Evolutionary conservation across 1,139 yeast species (phyloP).

Genomic region (Pneumocystis oryctolagi): DNA sequence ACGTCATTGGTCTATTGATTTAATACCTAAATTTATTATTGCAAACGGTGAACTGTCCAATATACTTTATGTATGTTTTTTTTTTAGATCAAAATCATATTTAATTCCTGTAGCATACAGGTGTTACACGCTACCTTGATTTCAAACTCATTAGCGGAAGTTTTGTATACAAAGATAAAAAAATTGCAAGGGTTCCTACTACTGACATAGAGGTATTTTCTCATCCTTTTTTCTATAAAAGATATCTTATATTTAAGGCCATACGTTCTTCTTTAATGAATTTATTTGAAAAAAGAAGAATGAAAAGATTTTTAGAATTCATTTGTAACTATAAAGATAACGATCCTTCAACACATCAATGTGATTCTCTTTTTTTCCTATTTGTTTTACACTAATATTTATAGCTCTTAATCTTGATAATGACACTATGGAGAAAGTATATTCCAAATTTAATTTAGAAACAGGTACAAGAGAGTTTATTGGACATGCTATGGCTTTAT

Average conservation of each 20-base stretch:
- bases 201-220: slow-evolving; percentile 38
- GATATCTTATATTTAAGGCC: slow-evolving; percentile 39
- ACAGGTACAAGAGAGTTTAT: slow-evolving; percentile 89
- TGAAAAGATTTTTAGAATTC: slow-evolving; percentile 81
- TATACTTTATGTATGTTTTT: slow-evolving; percentile 34
- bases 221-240: neutral
- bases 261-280: slow-evolving; percentile 88
- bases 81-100: slow-evolving; percentile 25
- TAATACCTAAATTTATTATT: slow-evolving; percentile 94
- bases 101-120: slow-evolving; percentile 41
- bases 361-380: slow-evolving; percentile 18
- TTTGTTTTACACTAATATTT: neutral
- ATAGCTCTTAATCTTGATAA: slow-evolving; percentile 53
- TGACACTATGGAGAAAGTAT: slow-evolving; percentile 85
- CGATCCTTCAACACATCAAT: slow-evolving; percentile 67
- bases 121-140: slow-evolving; percentile 88
- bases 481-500: slow-evolving; percentile 97
- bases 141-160: slow-evolving; percentile 93
- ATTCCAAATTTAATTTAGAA: slow-evolving; percentile 78
- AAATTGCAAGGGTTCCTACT: slow-evolving; percentile 89
- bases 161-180: slow-evolving; percentile 79
- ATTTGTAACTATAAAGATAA: slow-evolving; percentile 73
- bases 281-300: slow-evolving; percentile 85
- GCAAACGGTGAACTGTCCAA: slow-evolving; percentile 95
- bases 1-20: slow-evolving; percentile 94